Percentiles rank a stretch among this genome's conserved stretches.
phyloP scores from a whole-genome alignment of 306 rosid species.

The Lotus japonicus region DNA sequence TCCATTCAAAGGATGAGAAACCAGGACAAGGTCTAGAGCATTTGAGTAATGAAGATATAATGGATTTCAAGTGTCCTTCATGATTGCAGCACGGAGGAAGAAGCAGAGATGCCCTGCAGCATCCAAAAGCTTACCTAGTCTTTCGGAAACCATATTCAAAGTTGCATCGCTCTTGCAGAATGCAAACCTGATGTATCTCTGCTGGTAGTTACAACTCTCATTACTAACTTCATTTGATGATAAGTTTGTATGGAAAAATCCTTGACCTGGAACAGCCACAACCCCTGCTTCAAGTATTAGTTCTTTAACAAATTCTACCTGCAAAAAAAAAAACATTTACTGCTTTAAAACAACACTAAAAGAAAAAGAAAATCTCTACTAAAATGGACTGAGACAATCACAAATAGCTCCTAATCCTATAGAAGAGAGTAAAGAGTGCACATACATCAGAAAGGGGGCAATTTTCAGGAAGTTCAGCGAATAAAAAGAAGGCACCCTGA shows the following conservation, averaged over 20 bases:
- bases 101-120: conserved; percentile 20
- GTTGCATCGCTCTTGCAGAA: conserved; percentile 76
- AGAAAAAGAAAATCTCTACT: neutral
- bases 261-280: conserved; percentile 87
- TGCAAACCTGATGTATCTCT: conserved; percentile 75
- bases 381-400: neutral
- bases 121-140: conserved; percentile 38
- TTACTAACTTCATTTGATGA: conserved; percentile 27
- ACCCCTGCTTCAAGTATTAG: conserved; percentile 66
- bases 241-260: conserved; percentile 49
- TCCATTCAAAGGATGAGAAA: too few species aligned
- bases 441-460: conserved; percentile 67
- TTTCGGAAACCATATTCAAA: conserved; percentile 53
- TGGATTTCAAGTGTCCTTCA: too few species aligned
- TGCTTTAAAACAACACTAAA: neutral
- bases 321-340: conserved; percentile 4
- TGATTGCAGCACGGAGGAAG: too few species aligned
- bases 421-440: neutral
- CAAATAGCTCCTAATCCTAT: neutral
- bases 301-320: conserved; percentile 70
- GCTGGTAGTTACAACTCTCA: conserved; percentile 32
- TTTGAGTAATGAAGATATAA: too few species aligned
- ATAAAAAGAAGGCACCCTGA: conserved; percentile 71
- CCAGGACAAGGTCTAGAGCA: too few species aligned
- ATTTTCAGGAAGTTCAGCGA: conserved; percentile 68